Base-by-base conservation (phyloP, 2,329 filamentous ascomycete species). In the Sporothrix sp. region DNA sequence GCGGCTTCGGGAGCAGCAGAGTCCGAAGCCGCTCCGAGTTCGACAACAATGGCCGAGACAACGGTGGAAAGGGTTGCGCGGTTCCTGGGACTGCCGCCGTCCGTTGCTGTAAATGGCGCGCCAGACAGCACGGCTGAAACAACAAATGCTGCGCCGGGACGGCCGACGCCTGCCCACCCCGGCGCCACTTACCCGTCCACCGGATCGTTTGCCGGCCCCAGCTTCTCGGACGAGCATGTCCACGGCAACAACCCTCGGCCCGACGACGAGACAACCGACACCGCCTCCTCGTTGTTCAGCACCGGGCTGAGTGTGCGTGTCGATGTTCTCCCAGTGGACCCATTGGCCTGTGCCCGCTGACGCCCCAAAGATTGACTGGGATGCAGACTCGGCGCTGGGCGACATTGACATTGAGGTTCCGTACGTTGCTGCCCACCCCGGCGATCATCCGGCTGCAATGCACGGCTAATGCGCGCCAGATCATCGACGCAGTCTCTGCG, bases 231-330 rank as follows among this genome's bases (percentile, higher is more conserved):
- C 43, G 43, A 45, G 18, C 43, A 45, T 11, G 13, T 30, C 4
- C 4, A 6, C 30, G 14, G 10, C 42, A 1, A 8, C 7, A 13
- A 25, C 8, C 30, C 43, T 4, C 43, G 43, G 20, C 13, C 27
- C n/a, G 47, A 46, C 14, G 36, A 32, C 3, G 42, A 53, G 42
- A 13, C 23, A 11, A 21, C 42, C 16, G 52, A 54, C 27, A 48
- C 46, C 3, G 42, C 46, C 21, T 54, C 52, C 18, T 54, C 53
- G 10, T 6, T 48, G 18, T 57, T 56, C 7, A 56, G 50, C 45
- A 57, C 56, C 0, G 56, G 56, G 1, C 23, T 57, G 33, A 56
- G 56, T 30, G 53, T 57, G 40, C 18, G 3, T 23, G 20, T 25
- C 10, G 32, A 28, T 28, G 25, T 6, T 28, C 10, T 28, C 10